Conservation (phyloP, 306 rosid species). For the Cicer judaicum region DNA sequence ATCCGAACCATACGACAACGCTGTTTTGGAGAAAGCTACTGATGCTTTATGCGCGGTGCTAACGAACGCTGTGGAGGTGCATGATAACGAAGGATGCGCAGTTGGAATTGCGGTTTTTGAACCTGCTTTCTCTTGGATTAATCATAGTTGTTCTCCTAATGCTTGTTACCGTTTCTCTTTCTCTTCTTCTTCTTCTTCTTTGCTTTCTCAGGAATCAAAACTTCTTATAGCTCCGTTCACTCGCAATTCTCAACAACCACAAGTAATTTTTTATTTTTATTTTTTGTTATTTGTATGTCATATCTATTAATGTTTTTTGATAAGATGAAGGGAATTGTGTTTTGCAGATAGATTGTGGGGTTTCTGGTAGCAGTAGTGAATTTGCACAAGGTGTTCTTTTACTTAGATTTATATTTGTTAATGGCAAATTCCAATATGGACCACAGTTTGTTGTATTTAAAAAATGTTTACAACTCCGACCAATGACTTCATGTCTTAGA, state of each 20-base stretch:
- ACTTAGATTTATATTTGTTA: neutral
- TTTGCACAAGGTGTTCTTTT: slow-evolving; percentile 53
- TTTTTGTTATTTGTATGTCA: neutral
- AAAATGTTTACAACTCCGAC: too few species aligned
- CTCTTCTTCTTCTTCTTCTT: slow-evolving; percentile 37
- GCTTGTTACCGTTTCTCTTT: slow-evolving; percentile 58
- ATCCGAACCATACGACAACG: slow-evolving; percentile 16
- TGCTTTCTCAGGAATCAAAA: neutral
- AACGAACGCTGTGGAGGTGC: slow-evolving; percentile 90
- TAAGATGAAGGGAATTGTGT: slow-evolving; percentile 13
- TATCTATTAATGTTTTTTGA: neutral
- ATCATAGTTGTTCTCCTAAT: slow-evolving; percentile 88
- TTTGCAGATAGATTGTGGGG: slow-evolving; percentile 60
- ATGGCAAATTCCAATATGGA: neutral
- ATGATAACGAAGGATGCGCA: slow-evolving; percentile 55
- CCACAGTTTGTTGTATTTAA: too few species aligned
- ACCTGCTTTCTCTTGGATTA: slow-evolving; percentile 71
- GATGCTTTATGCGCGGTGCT: slow-evolving; percentile 64
- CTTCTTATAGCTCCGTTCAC: slow-evolving; percentile 51
- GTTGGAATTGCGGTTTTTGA: slow-evolving; percentile 67
- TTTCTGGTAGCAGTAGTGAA: slow-evolving; percentile 46
- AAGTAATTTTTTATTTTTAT: slow-evolving; percentile 23
- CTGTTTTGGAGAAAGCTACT: slow-evolving; percentile 55
- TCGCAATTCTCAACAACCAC: slow-evolving; percentile 31
- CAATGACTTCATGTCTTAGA: too few species aligned